Evolutionary conservation across 495 filamentous ascomycete species (phyloP), one percentile per base, ranked within the genome.

Genomic region (Evernia prunastri): DNA sequence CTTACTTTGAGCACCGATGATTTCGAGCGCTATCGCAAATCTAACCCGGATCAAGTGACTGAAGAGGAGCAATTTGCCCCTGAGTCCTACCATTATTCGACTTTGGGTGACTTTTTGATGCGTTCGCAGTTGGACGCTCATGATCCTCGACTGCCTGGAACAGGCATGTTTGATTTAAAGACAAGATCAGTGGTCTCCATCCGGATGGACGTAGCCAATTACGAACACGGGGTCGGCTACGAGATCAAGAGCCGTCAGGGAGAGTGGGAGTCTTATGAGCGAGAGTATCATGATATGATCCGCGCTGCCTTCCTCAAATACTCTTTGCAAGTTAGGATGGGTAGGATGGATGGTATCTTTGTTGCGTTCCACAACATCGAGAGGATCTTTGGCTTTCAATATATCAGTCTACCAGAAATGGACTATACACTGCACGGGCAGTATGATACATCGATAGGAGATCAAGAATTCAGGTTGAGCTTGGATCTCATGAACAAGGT

Each of bases 281-380:
- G 93, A 53, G 95, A 99, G 72, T 96, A 91, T 75, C 95, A 86
- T 71, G 94, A 99, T 71, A 96, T 97, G 93, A 93, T 96, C 63
- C 84, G 94, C 39, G 82, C 90, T 3, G 93, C 93, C 10, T 96
- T 99, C 78, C 78, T 99, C 63, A 97, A 97, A 70, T 99, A 99
- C 72, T 96, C 92, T 8, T 80, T 99, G 31, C 94, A 99, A 73
- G 94, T 92, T 40, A 86, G 94, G 29, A 91, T 97, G 81, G 94
- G 94, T 35, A 86, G 95, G 27, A 99, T 99, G 94, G 92, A 97
- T 67, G 94, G 94, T 58, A 97, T 97, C 58, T 97, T 97, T 68
- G 90, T 97, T n/a, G 95, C 95, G 17, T 97, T 86, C 73, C 94
- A 99, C 76, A 99, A 99, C 69, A 87, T 90, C 8, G 82, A 96